phyloP scores from a whole-genome alignment of 2,329 filamentous ascomycete genomes.

The Aspergillus udagawae region DNA sequence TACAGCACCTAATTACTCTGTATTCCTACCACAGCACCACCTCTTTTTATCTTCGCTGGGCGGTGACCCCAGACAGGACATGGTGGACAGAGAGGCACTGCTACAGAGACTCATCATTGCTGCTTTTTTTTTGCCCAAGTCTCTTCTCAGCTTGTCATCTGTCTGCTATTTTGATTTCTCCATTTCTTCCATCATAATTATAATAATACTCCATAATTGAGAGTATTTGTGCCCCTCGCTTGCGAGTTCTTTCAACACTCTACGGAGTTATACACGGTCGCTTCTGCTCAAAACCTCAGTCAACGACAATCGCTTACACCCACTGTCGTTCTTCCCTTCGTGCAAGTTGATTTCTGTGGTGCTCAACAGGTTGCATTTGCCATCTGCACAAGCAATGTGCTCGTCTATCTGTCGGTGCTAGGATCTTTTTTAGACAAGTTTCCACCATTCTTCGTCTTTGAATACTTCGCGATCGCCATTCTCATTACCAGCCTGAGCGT shows the following conservation, averaged over 20 bases:
- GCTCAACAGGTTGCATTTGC: not conserved
- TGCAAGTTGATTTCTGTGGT: not conserved
- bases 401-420: conserved; percentile 7
- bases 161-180: not conserved
- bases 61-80: conserved; percentile 1
- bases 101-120: not conserved
- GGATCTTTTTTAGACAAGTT: conserved; percentile 8
- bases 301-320: conserved; percentile 6
- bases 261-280: conserved; percentile 9
- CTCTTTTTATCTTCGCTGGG: not conserved
- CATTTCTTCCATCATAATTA: not conserved
- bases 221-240: conserved; percentile 3
- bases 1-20: not conserved
- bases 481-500: conserved; percentile 1
- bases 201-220: not conserved
- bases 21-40: not conserved
- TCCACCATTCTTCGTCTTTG: conserved; percentile 8
- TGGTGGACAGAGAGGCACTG: not conserved
- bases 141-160: not conserved
- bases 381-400: conserved; percentile 11
- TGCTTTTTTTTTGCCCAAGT: not conserved
- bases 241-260: not conserved
- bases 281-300: not conserved
- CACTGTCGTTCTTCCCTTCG: not conserved
- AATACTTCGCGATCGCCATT: not conserved